Base-by-base conservation (phyloP, 2,329 filamentous ascomycete genomes). In the Fusarium sp. region DNA sequence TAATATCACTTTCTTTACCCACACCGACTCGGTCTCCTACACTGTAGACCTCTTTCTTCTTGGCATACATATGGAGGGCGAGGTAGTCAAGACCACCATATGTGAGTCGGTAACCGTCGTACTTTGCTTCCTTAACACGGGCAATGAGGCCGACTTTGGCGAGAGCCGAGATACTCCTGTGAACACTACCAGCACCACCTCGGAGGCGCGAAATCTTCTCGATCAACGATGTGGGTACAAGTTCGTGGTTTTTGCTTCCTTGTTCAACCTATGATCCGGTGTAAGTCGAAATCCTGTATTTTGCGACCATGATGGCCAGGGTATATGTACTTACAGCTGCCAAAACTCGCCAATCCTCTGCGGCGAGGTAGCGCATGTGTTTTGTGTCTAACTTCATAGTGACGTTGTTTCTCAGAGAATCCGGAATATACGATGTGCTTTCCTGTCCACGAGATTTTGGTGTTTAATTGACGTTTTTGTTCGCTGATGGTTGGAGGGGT, bases 1-100 rank as follows among this genome's bases (percentile, higher is more conserved):
- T 92, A 77, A 99, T 98, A 78, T 99, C 96, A 74, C 93, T 97
- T 83, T 99, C 96, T 80, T 99, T 99, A 57, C 96, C 96, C 5
- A 98, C 94, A 49, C 97, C 96, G 71, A 99, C 93, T 77, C 97
- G 92, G 80, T 92, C 96, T 56, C 96, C 96, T 6, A 98, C 93
- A 73, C 93, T 97, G 86, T 97, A 98, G 43, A 98, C 88, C 59
- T 87, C 88, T 74, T 92, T 91, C 70, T 90, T 86, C 75, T 92
- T 92, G 62, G 94, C 91, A 79, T 98, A 91, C 1, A 94, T 90
- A 82, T 98, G 94, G 57, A 99, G 87, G 18, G 96, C 94, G n/a
- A 99, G 90, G 81, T 99, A 99, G 83, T 99, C 96, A 49, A 98
- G 90, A 4, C 96, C 96, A 75, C 96, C 96, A 79, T 99, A 99